Conservation (phyloP, 1,284 basidiomycete species). For the Sutorius eximius region DNA sequence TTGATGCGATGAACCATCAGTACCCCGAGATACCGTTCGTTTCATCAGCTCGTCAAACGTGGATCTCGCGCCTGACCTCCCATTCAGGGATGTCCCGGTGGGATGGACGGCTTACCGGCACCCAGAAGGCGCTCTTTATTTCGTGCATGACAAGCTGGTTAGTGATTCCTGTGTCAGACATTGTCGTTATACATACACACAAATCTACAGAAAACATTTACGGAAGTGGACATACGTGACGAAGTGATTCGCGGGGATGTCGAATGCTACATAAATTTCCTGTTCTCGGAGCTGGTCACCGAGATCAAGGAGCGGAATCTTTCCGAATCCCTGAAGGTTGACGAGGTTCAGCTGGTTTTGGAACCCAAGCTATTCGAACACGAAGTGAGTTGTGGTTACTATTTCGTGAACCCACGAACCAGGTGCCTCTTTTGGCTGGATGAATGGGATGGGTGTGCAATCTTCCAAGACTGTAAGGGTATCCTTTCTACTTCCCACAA, state of each 20-base stretch:
- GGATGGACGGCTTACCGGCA: conserved; percentile 31
- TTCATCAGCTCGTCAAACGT: neutral
- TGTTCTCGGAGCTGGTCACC: conserved; percentile 13
- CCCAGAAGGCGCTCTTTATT: conserved; percentile 34
- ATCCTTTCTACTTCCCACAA: conserved; percentile 24
- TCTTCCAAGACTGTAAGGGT: conserved; percentile 27
- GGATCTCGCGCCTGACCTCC: neutral
- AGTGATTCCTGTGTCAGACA: conserved; percentile 6
- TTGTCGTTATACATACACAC: neutral
- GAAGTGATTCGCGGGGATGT: conserved; percentile 20
- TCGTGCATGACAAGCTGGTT: conserved; percentile 27
- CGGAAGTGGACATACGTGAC: conserved; percentile 30
- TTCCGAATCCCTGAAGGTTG: conserved; percentile 5
- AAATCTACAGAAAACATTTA: conserved; percentile 31
- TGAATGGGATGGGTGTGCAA: conserved; percentile 17
- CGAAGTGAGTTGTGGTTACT: conserved; percentile 29
- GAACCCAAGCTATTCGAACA: conserved; percentile 19
- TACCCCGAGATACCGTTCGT: conserved; percentile 25
- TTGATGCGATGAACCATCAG: conserved; percentile 19
- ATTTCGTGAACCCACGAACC: conserved; percentile 30
- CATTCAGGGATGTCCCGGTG: conserved; percentile 2
- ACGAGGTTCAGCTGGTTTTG: conserved; percentile 32
- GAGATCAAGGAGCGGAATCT: conserved; percentile 6
- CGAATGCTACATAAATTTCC: conserved; percentile 18
- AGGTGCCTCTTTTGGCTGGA: conserved; percentile 35